phyloP scores from a whole-genome alignment of 1,139 yeast genomes.

The Kurtzmaniella quercitrusa region DNA sequence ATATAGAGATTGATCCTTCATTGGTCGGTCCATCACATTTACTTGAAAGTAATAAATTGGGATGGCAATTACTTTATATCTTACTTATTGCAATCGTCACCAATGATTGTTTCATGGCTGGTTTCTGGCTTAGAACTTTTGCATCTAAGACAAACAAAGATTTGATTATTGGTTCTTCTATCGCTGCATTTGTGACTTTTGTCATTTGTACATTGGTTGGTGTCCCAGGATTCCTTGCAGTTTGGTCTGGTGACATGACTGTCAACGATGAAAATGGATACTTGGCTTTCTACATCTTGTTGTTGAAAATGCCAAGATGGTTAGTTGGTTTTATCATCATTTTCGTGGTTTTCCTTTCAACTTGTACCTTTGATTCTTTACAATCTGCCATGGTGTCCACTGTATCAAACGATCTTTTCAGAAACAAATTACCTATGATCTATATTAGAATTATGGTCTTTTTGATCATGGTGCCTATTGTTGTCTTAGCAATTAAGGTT shows the following conservation, averaged over 20 bases:
- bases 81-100: constrained; percentile 83
- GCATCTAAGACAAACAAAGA: constrained; percentile 80
- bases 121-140: constrained; percentile 92
- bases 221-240: constrained; percentile 80
- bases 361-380: constrained; percentile 85
- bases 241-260: constrained; percentile 75
- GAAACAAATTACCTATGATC: constrained; percentile 66
- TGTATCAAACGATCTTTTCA: constrained; percentile 81
- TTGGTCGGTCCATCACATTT: constrained; percentile 61
- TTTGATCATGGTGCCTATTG: constrained; percentile 74
- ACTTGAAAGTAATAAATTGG: constrained; percentile 63
- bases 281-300: constrained; percentile 65
- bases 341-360: constrained; percentile 68
- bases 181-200: constrained; percentile 68
- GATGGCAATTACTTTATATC: constrained; percentile 88
- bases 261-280: constrained; percentile 60
- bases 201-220: constrained; percentile 71
- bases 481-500: constrained; percentile 75
- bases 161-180: constrained; percentile 65
- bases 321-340: constrained; percentile 78
- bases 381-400: constrained; percentile 90
- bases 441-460: constrained; percentile 74
- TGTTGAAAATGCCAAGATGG: constrained; percentile 82
- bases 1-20: constrained; percentile 65
- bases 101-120: constrained; percentile 85